phyloP scores from a whole-genome alignment of 805 yeast genomes.

The Candida dajiaensis region DNA sequence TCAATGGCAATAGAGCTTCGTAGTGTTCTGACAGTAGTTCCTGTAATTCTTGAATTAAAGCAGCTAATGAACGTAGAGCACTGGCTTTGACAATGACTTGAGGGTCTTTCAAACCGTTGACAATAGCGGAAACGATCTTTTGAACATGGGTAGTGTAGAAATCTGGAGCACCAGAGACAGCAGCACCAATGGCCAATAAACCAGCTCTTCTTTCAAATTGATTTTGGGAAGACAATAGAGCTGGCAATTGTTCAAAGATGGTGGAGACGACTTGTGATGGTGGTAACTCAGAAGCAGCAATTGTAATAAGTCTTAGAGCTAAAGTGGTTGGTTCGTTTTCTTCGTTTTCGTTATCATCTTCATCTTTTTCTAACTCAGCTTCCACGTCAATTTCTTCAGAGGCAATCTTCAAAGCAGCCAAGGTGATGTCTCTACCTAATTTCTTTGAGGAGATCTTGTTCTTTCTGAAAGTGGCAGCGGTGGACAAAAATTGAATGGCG shows the following conservation, averaged over 20 bases:
- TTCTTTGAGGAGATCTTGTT: slow-evolving; percentile 73
- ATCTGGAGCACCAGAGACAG: slow-evolving; percentile 93
- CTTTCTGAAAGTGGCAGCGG: slow-evolving; percentile 75
- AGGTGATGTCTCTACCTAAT: slow-evolving; percentile 75
- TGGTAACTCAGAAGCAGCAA: slow-evolving; percentile 78
- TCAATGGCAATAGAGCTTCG: slow-evolving; percentile 74
- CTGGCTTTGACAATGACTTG: slow-evolving; percentile 76
- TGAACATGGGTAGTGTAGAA: slow-evolving; percentile 70
- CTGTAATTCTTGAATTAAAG: slow-evolving; percentile 77
- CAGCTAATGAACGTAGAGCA: slow-evolving; percentile 75
- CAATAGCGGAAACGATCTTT: slow-evolving; percentile 65
- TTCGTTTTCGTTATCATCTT: slow-evolving; percentile 90
- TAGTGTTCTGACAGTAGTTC: slow-evolving; percentile 82
- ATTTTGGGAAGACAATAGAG: slow-evolving; percentile 56
- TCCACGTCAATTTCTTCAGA: slow-evolving; percentile 79
- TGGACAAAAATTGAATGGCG: slow-evolving; percentile 78
- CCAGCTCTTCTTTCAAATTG: slow-evolving; percentile 84
- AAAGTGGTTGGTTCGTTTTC: slow-evolving; percentile 75
- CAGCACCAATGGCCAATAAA: slow-evolving; percentile 71
- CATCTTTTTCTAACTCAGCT: slow-evolving; percentile 69
- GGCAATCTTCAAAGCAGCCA: slow-evolving; percentile 69
- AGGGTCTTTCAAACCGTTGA: slow-evolving; percentile 71
- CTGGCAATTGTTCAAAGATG: slow-evolving; percentile 57
- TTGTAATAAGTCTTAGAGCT: slow-evolving; percentile 75
- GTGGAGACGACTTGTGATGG: slow-evolving; percentile 88